Percentiles rank a stretch among this genome's conserved stretches.
Evolutionary conservation across 1,139 yeast species (phyloP).

Genomic region (Candida sp.): DNA sequence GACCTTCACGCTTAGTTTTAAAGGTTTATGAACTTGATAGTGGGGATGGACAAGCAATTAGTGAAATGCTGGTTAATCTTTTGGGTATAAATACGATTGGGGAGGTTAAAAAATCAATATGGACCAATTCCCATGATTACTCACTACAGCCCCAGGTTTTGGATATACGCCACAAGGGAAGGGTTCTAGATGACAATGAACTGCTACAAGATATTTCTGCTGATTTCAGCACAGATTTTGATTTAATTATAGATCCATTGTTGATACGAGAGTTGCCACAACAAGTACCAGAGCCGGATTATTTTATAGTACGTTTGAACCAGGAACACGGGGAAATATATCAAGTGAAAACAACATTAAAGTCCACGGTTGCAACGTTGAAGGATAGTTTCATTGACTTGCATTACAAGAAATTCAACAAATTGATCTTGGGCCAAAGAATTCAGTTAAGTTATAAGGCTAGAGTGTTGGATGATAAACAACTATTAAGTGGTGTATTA

Average conservation of each 20-base stretch:
- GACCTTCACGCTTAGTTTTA: slow-evolving; percentile 1
- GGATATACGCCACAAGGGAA: slow-evolving; percentile 10
- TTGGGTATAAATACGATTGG: slow-evolving; percentile 13
- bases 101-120: slow-evolving; percentile 24
- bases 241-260: slow-evolving; percentile 4
- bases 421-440: background rate
- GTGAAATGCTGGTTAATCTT: background rate
- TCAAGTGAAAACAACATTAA: slow-evolving; percentile 6
- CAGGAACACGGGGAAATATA: background rate
- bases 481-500: slow-evolving; percentile 15
- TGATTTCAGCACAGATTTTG: slow-evolving; percentile 11
- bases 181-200: slow-evolving; percentile 6
- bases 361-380: slow-evolving; percentile 3
- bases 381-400: background rate
- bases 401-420: background rate
- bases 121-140: slow-evolving; percentile 22
- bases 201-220: slow-evolving; percentile 9
- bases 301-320: background rate
- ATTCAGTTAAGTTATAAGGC: slow-evolving; percentile 6
- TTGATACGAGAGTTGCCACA: background rate
- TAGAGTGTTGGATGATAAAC: slow-evolving; percentile 10
- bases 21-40: background rate
- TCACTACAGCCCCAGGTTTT: slow-evolving; percentile 22
- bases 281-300: background rate
- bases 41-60: background rate